Evolutionary conservation across 2,329 filamentous ascomycete genomes (phyloP), one percentile per base, ranked within the genome.

Genomic region (Mariannaea elegans): DNA sequence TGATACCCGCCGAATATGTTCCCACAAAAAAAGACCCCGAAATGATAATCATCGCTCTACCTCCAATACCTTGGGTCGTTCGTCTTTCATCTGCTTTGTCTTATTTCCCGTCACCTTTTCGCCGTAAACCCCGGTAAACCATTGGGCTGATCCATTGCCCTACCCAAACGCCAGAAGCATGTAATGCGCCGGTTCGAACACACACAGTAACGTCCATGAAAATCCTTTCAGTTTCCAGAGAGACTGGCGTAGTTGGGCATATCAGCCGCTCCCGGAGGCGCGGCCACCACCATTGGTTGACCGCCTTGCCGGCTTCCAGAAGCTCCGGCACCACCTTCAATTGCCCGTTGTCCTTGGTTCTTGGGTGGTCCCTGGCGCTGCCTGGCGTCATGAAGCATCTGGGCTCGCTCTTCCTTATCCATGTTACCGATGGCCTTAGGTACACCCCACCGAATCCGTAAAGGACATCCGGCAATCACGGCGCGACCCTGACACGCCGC

Each of bases 371-470:
- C 68, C 57, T 75, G 71, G 75, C 81, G 62, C 76, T 78, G 55
- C 75, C 80, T 42, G 74, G 82, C 94, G 70, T 96, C 93, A 32
- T 89, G 86, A 19, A 94, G 88, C 81, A 97, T 93, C 71, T 90
- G 86, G 66, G 90, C 83, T 41, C 94, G 86, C 75, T 97, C 87
- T 54, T 97, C 93, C 62, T 90, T 90, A 64, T 97, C 92, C 88
- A 98, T 91, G 21, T 87, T 96, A 56, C 97, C 95, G 56, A 99
- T 84, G 1, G 94, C 90, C 80, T 93, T 95, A 14, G 96, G 94
- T 73, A 91, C 90, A 14, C 94, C 94, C 95, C 95, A 99, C 64
- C 93, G 89, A 16, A 99, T 88, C 29, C 94, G 84, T 61, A 99
- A 77, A 0, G 95, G 95, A 69, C 94, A 97, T 3, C 95, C 95